phyloP scores from a whole-genome alignment of 2,329 filamentous ascomycete genomes.

The Aspergillus costaricaensis region DNA sequence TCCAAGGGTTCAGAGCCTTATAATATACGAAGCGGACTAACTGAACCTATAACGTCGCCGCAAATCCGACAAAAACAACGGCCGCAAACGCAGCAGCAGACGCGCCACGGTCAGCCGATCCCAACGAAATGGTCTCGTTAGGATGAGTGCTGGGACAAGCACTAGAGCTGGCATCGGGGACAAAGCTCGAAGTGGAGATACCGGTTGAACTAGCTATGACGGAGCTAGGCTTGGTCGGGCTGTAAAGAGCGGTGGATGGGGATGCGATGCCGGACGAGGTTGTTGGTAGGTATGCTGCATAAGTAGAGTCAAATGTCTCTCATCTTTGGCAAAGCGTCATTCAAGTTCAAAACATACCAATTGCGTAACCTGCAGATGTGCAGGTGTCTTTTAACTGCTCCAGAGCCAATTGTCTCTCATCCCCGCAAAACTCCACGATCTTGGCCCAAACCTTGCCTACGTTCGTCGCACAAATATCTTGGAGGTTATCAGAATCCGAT shows the following conservation, averaged over 20 bases:
- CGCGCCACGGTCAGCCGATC: slow-evolving; percentile 35
- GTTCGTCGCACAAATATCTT: slow-evolving; percentile 41
- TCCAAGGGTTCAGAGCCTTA: background rate
- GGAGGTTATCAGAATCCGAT: slow-evolving; percentile 40
- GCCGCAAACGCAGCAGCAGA: slow-evolving; percentile 42
- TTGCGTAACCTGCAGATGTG: slow-evolving; percentile 40
- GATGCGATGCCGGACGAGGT: slow-evolving; percentile 26
- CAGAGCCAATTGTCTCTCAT: slow-evolving; percentile 37
- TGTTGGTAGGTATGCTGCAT: slow-evolving; percentile 6
- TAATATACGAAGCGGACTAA: background rate
- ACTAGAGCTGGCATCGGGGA: slow-evolving; percentile 21
- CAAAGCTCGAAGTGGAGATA: slow-evolving; percentile 18
- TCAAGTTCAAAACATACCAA: slow-evolving; percentile 33
- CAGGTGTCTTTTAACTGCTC: slow-evolving; percentile 44
- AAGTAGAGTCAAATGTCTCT: background rate
- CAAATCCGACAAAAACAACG: slow-evolving; percentile 45
- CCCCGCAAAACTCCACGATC: slow-evolving; percentile 40
- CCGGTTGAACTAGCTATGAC: slow-evolving; percentile 27
- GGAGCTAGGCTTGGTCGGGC: slow-evolving; percentile 10
- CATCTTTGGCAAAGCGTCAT: background rate
- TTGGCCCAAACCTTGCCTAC: slow-evolving; percentile 38
- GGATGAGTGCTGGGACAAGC: slow-evolving; percentile 25
- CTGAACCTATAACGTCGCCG: slow-evolving; percentile 36
- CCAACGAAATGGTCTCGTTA: slow-evolving; percentile 25
- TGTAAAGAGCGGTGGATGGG: slow-evolving; percentile 8